These are phyloP conservation scores for Crataegus laevigata DNA, from an alignment of 306 rosid genomes.

Conservation along the genomic window DNA sequence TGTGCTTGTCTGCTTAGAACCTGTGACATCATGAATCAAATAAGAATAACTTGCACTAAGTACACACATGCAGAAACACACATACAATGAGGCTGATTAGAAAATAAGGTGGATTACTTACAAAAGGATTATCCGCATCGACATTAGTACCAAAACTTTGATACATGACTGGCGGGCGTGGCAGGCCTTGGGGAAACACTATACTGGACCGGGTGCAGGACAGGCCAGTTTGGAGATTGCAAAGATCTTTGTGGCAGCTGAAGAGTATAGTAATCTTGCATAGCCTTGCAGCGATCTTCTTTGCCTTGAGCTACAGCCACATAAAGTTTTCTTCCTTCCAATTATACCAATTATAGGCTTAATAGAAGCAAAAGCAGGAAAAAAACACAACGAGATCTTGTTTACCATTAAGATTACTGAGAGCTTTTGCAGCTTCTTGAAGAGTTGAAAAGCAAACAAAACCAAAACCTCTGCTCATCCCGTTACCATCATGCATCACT, in stretches of 20 bases:
- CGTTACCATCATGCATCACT: background rate
- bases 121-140: background rate
- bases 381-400: background rate
- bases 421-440: background rate
- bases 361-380: background rate
- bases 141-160: background rate
- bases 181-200: background rate
- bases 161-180: background rate
- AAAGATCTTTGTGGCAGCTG: background rate
- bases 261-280: background rate
- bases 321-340: background rate
- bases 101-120: background rate
- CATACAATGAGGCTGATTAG: background rate
- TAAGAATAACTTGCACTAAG: background rate
- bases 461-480: background rate
- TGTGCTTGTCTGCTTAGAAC: background rate
- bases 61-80: background rate
- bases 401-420: background rate
- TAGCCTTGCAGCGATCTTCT: background rate
- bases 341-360: background rate
- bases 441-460: conserved; percentile 8
- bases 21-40: background rate
- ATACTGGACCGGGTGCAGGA: background rate
- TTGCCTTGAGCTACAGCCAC: conserved; percentile 6
- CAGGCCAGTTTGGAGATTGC: background rate